Base-by-base conservation (phyloP, 495 filamentous ascomycete genomes). In the Lophiotrema nucula region DNA sequence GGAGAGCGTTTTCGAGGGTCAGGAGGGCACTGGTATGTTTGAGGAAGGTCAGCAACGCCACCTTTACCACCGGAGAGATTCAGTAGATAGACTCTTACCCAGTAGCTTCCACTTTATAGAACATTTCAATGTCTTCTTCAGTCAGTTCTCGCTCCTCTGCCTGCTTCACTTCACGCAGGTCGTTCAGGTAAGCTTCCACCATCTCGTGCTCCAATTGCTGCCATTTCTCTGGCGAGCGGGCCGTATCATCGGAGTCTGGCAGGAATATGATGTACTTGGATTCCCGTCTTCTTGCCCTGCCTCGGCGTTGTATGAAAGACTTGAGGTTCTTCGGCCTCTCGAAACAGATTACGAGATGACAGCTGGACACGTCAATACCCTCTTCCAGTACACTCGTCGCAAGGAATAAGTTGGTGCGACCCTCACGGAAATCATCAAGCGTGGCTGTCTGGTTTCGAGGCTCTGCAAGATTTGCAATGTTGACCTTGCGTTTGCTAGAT, bases 311-410 rank as follows among this genome's bases (percentile, higher is more conserved):
- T 16, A 98, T 83, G 69, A 92, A 96, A 0, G 89, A 88, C 64
- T 92, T 92, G 25, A 95, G 72, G 51, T 87, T 92, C 4, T 74
- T 69, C 3, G 89, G 90, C 35, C 78, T 73, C 56, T 95, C 83
- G 65, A 88, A 95, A 66, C 90, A 93, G n/a, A 96, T 77, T 12
- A 97, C 90, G 27, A 90, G 66, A 64, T 92, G 88, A 69, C 92
- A 97, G 5, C 85, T 83, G 8, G 86, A 85, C 2, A 97, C 79
- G 69, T 97, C 92, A 35, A 98, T 88, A 0, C 92, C 93, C 72
- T 98, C 93, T 70, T 97, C 92, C 0, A 95, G 74, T 0, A 92
- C 92, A 64, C 82, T 88, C 0, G 92, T 97, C 0, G 89, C 81
- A 5, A 98, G 73, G 10, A 98, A 76, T 1, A 98, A 75, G 62